Evolutionary conservation across 192 early-diverging fungal genomes (phyloP).

Genomic region (Kickxella alabastrina): DNA sequence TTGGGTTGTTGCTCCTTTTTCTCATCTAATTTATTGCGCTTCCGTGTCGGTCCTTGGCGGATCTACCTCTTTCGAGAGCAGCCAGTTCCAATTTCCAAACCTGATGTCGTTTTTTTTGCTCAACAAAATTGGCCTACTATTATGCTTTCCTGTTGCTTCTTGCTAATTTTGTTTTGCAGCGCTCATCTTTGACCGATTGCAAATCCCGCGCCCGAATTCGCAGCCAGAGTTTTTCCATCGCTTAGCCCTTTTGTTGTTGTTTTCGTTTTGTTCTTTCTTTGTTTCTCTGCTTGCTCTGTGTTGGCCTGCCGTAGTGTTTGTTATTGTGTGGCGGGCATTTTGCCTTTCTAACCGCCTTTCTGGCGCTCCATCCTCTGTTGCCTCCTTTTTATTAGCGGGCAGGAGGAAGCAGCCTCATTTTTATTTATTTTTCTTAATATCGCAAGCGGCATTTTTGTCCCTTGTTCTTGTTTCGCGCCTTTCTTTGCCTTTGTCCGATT

Average conservation of each 20-base stretch:
- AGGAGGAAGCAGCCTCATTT: too few relatives aligned
- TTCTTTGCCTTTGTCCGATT: too few relatives aligned
- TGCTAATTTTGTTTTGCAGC: too few relatives aligned
- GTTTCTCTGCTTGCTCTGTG: not conserved
- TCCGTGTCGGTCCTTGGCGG: slow-evolving; percentile 7
- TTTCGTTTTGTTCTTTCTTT: not conserved
- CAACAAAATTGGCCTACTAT: slow-evolving; percentile 1
- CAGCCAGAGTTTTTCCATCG: not conserved
- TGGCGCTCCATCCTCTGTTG: too few relatives aligned
- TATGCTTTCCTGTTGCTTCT: not conserved
- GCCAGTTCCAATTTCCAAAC: not conserved
- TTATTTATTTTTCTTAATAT: too few relatives aligned
- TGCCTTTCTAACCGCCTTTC: too few relatives aligned
- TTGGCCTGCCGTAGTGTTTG: not conserved
- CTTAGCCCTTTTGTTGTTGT: not conserved
- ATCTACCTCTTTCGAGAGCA: slow-evolving; percentile 1
- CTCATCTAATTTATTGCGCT: not conserved
- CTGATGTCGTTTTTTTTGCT: slow-evolving; percentile 9
- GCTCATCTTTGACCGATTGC: slow-evolving; percentile 5
- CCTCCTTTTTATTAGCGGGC: too few relatives aligned
- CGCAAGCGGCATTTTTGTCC: too few relatives aligned
- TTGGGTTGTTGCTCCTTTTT: too few relatives aligned
- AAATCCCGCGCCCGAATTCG: slow-evolving; percentile 3
- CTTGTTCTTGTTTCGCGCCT: too few relatives aligned
- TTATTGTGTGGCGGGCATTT: not conserved